These are phyloP conservation scores for Ustilago trichophora DNA, from an alignment of 1,284 basidiomycete species.

Conservation along the genomic window DNA sequence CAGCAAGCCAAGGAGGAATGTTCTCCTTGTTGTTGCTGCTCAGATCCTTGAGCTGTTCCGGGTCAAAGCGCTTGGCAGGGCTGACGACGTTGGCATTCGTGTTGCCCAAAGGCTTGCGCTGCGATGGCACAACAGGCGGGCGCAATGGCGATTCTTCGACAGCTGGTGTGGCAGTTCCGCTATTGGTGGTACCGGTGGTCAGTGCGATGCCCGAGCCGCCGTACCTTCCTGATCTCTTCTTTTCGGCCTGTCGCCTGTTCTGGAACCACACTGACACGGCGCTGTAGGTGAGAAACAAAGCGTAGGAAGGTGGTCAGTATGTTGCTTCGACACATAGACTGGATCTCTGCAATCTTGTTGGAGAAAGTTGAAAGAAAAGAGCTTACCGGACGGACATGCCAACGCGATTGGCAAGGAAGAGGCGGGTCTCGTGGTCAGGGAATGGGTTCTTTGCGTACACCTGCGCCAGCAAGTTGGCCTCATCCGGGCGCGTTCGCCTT, in stretches of 20 bases:
- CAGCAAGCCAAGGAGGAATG: slow-evolving; percentile 40
- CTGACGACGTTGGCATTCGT: slow-evolving; percentile 12
- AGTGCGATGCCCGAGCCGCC: slow-evolving; percentile 35
- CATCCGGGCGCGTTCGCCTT: slow-evolving; percentile 56
- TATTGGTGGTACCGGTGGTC: not conserved
- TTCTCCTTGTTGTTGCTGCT: slow-evolving; percentile 49
- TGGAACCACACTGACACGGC: slow-evolving; percentile 65
- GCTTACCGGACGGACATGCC: slow-evolving; percentile 61
- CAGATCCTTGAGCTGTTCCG: slow-evolving; percentile 21
- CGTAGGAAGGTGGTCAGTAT: slow-evolving; percentile 3
- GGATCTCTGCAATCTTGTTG: too few species aligned
- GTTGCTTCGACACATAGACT: too few species aligned
- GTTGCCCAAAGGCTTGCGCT: slow-evolving; percentile 35
- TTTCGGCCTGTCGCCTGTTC: slow-evolving; percentile 63
- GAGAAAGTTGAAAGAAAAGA: not conserved
- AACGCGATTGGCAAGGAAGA: slow-evolving; percentile 50
- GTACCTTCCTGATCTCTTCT: slow-evolving; percentile 62
- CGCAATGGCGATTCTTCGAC: not conserved
- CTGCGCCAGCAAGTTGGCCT: slow-evolving; percentile 54
- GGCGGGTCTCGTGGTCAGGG: slow-evolving; percentile 58
- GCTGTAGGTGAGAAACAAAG: slow-evolving; percentile 5
- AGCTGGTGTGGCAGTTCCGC: slow-evolving; percentile 2
- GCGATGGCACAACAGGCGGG: not conserved
- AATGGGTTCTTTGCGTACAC: slow-evolving; percentile 60
- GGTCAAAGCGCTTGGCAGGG: slow-evolving; percentile 11